These are phyloP conservation scores for Lecanosticta acicola DNA, from an alignment of 2,329 filamentous ascomycete genomes.

Conservation along the genomic window DNA sequence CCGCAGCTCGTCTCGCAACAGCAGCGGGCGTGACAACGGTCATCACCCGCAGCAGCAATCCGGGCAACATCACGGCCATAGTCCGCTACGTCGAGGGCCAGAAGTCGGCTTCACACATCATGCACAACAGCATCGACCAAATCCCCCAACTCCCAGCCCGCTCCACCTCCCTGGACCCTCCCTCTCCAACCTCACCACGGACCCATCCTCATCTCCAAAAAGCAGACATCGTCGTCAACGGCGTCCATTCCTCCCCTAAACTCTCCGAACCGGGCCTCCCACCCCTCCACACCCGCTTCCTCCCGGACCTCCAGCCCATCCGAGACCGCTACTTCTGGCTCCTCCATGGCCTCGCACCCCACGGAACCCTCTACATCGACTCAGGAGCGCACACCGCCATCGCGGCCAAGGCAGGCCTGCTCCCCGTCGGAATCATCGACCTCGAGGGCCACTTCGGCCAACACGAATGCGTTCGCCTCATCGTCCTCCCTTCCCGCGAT, in stretches of 20 bases:
- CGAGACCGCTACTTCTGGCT: constrained; percentile 97
- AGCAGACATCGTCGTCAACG: constrained; percentile 17
- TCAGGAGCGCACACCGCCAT: constrained; percentile 78
- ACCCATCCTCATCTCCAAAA: not conserved
- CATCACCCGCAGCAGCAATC: constrained; percentile 89
- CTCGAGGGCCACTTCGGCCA: constrained; percentile 85
- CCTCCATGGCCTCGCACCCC: constrained; percentile 81
- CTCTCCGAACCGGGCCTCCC: constrained; percentile 29
- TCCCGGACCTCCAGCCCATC: constrained; percentile 77
- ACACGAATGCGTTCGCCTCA: constrained; percentile 83
- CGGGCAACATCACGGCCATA: constrained; percentile 84
- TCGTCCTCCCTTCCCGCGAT: constrained; percentile 62
- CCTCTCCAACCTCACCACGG: constrained; percentile 20
- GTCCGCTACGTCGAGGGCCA: constrained; percentile 70
- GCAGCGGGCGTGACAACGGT: constrained; percentile 93
- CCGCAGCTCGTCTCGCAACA: constrained; percentile 84
- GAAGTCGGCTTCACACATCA: constrained; percentile 36
- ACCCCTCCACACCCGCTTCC: constrained; percentile 85
- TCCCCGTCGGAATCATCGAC: constrained; percentile 85
- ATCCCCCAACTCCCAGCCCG: constrained; percentile 6
- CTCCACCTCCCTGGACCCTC: constrained; percentile 6
- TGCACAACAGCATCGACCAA: constrained; percentile 24
- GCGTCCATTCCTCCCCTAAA: constrained; percentile 25
- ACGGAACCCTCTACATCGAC: constrained; percentile 90
- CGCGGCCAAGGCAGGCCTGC: constrained; percentile 73